Evolutionary conservation across 805 yeast species (phyloP), one percentile per base, ranked within the genome.

Genomic region (Schizosaccharomyces cryophilus): DNA sequence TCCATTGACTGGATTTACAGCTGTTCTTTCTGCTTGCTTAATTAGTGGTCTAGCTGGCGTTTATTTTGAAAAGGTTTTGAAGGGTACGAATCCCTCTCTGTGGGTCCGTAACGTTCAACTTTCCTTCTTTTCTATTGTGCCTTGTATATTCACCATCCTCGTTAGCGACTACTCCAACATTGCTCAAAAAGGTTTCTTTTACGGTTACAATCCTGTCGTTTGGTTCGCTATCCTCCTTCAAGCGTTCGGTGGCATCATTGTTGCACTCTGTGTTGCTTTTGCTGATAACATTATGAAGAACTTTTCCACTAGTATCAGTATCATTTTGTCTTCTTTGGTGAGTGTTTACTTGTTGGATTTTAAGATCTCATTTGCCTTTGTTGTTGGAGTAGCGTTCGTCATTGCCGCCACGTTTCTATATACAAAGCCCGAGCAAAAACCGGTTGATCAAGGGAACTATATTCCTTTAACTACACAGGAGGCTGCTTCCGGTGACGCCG

Each of bases 21-120:
- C 75, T 13, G 76, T 73, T 38, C 60, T 67, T 5, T 59, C 68
- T 31, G 75, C 76, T 11, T 73, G 76, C 62, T 63, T 71, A 7
- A 64, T 73, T 48, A 67, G 72, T 26, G 76, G 76, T 5, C 66
- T 73, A 47, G 76, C 76, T 5, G 76, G 76, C n/a, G 74, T 73
- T 51, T 73, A 73, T 67, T 72, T 73, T 64, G 76, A 73, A 61
- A 72, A 72, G 64, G 74, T 72, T 35, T 69, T 73, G 60, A 73
- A 73, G 64, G 73, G 73, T 48, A 62, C 72, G 21, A 67, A 66
- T 60, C 67, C 69, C 42, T 62, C 65, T 6, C 66, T 73, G 24
- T 73, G 76, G 76, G 66, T 69, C 51, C 72, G 76, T 48, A 73
- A 73, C 62, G 69, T 73, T 35, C 76, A 73, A 65, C 69, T 73